phyloP scores from a whole-genome alignment of 352 stramenopile species.

The Pythium volutum region DNA sequence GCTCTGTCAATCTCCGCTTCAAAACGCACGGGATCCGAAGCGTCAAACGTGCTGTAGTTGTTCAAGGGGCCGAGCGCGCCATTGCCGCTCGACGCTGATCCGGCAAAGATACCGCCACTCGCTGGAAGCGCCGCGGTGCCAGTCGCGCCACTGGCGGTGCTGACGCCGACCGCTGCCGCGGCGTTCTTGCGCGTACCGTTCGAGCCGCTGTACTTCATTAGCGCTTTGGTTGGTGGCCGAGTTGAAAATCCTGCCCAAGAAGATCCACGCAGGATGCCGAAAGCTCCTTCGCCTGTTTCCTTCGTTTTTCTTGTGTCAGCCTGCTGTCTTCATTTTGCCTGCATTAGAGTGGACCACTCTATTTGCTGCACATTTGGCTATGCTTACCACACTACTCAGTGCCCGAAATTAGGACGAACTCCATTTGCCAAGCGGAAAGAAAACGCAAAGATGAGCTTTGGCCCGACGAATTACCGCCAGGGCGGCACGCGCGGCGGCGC shows the following conservation, averaged over 20 bases:
- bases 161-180: not conserved
- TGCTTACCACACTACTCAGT: not conserved
- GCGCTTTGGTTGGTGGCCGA: too few species aligned
- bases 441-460: conserved; percentile 65
- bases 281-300: not conserved
- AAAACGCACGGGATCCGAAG: conserved; percentile 40
- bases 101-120: conserved; percentile 18
- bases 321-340: not conserved
- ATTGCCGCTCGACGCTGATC: conserved; percentile 31
- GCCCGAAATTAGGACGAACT: too few species aligned
- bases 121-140: not conserved
- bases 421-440: not conserved
- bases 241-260: too few species aligned
- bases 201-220: conserved; percentile 13
- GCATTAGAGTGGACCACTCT: not conserved
- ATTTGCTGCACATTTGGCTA: not conserved
- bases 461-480: conserved; percentile 81
- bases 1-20: too few species aligned
- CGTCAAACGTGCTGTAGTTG: conserved; percentile 78
- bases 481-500: conserved; percentile 84
- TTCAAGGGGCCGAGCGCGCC: conserved; percentile 27
- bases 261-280: conserved; percentile 3
- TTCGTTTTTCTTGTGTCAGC: not conserved
- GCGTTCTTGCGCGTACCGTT: conserved; percentile 12
- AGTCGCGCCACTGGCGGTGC: too few species aligned